Evolutionary conservation across 345 rosid species (phyloP), one percentile per base, ranked within the genome.

Genomic region (Aurinia saxatilis): DNA sequence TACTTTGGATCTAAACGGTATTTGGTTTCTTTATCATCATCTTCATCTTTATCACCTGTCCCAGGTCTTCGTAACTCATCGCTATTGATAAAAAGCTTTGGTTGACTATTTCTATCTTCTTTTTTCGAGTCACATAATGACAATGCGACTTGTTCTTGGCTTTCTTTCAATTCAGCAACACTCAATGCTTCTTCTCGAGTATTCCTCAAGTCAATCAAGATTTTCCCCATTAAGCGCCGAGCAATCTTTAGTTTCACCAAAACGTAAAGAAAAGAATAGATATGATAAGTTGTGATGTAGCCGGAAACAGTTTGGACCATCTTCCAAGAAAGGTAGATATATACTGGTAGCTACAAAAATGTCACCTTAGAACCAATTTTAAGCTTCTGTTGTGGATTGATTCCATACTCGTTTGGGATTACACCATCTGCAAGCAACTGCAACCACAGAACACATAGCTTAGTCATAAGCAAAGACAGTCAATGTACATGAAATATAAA

Each of bases 341-440:
- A 21, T 67, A 58, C 33, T 4, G 0, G 12, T 47, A 33, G 72
- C 40, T 45, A 46, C 45, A 44, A 21, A 1, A 51, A 10, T 29
- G 41, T 72, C 60, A 92, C 97, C 98, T 90, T 87, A 25, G 99
- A 93, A 62, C 99, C 97, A 54, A 93, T 90, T 77, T 90, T 90
- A 73, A 93, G 77, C 81, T 87, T 93, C 72, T 93, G 96, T 68
- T 85, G 86, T 52, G 99, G 96, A 84, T 93, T 90, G 68, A 93
- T 84, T 44, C 99, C 99, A 66, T 90, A 93, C 78, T 87, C 99
- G 60, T 93, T 93, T 61, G 99, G 99, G 60, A 93, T 90, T 54
- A 93, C 97, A 74, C 97, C 97, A 80, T 93, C 99, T 68, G 99
- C 99, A 60, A 93, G 99, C 58, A 80, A 68, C 97, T 93, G 79